Conservation (phyloP, 305 asterid genomes). For the Fraxinus angustifolia region DNA sequence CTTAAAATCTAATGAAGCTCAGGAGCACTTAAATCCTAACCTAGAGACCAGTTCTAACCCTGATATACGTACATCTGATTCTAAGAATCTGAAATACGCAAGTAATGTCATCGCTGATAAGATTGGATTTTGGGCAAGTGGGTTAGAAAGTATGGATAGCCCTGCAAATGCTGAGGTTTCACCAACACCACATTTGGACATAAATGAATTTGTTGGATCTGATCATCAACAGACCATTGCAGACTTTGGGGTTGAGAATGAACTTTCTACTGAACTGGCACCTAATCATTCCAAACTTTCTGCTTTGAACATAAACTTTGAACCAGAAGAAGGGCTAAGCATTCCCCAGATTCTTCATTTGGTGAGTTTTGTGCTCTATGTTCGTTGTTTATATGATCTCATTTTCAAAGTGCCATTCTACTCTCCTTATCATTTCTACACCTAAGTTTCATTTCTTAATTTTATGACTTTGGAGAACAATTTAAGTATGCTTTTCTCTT, state of each 20-base stretch:
- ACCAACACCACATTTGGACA: slow-evolving; percentile 45
- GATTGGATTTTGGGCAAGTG: slow-evolving; percentile 43
- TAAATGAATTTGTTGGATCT: slow-evolving; percentile 57
- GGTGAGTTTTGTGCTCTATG: slow-evolving; percentile 48
- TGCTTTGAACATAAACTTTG: slow-evolving; percentile 46
- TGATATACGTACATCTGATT: slow-evolving; percentile 44
- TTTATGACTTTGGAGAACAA: slow-evolving; percentile 3
- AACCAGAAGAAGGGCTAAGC: slow-evolving; percentile 77
- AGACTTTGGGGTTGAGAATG: slow-evolving; percentile 45
- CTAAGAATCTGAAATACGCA: slow-evolving; percentile 49
- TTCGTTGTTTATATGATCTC: slow-evolving; percentile 5
- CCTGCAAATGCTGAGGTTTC: slow-evolving; percentile 44
- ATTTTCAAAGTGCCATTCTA: not conserved
- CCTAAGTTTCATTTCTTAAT: not conserved
- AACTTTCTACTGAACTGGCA: slow-evolving; percentile 46
- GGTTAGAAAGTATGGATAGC: slow-evolving; percentile 29
- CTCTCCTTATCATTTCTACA: not conserved
- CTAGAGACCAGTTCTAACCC: slow-evolving; percentile 47
- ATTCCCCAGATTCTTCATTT: slow-evolving; percentile 93
- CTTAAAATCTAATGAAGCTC: slow-evolving; percentile 56
- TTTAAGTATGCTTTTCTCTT: slow-evolving; percentile 16
- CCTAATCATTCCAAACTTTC: slow-evolving; percentile 50
- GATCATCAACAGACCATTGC: slow-evolving; percentile 46
- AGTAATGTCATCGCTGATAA: slow-evolving; percentile 41
- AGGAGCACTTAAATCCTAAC: slow-evolving; percentile 42